A percentile compares a stretch with the other conserved stretches of the same genome.
Evolutionary conservation across 2,329 filamentous ascomycete genomes (phyloP).

Genomic region (Nothophoma quercina): DNA sequence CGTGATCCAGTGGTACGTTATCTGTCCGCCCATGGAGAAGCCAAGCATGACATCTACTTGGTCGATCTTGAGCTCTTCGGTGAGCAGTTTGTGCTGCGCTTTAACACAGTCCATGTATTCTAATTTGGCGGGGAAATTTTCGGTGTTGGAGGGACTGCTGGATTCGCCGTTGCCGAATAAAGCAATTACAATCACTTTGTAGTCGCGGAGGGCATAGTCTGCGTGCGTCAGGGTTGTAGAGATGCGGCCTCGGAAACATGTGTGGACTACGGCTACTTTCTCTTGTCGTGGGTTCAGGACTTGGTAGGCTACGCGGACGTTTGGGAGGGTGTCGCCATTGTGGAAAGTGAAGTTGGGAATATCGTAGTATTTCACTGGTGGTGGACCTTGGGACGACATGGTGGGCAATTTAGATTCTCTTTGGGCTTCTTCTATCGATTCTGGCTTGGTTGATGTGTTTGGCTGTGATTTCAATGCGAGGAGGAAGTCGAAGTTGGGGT

Average conservation of each 20-base stretch:
- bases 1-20: conserved; percentile 61
- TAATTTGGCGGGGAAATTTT: conserved; percentile 55
- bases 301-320: conserved; percentile 30
- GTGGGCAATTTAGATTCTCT: background rate
- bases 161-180: conserved; percentile 64
- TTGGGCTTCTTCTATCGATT: background rate
- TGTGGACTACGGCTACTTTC: conserved; percentile 56
- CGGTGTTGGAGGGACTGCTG: conserved; percentile 60
- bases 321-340: conserved; percentile 25
- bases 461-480: background rate
- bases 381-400: conserved; percentile 23
- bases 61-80: conserved; percentile 52
- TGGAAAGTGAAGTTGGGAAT: conserved; percentile 30
- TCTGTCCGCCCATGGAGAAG: conserved; percentile 65
- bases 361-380: conserved; percentile 22
- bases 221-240: conserved; percentile 59
- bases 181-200: conserved; percentile 61
- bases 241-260: conserved; percentile 63
- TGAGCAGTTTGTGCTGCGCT: conserved; percentile 57
- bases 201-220: conserved; percentile 52
- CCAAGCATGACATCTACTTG: conserved; percentile 59
- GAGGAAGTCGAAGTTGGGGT: background rate
- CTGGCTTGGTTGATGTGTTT: background rate
- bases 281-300: conserved; percentile 33
- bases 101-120: conserved; percentile 61